phyloP scores from a whole-genome alignment of 306 rosid genomes.

The Calophaca sinica region DNA sequence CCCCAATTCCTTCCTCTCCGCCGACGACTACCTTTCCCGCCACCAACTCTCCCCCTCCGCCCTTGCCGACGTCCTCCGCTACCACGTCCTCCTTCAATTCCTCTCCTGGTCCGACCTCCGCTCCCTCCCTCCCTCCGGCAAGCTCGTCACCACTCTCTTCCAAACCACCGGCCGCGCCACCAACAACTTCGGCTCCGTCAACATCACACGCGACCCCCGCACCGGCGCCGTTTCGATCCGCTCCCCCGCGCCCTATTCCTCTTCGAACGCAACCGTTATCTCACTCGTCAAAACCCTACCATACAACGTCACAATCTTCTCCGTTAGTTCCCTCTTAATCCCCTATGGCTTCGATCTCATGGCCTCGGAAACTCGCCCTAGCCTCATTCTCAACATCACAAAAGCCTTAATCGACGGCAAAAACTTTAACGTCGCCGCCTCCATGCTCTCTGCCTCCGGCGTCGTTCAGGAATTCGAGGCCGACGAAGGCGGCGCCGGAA shows the following conservation, averaged over 20 bases:
- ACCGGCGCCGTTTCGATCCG: conserved; percentile 60
- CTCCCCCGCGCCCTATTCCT: conserved; percentile 68
- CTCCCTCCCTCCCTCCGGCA: conserved; percentile 73
- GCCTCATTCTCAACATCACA: conserved; percentile 78
- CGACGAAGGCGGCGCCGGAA: conserved; percentile 96
- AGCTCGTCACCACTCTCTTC: conserved; percentile 84
- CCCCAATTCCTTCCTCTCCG: conserved; percentile 69
- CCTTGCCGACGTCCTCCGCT: conserved; percentile 87
- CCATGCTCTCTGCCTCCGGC: conserved; percentile 88
- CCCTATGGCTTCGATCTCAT: conserved; percentile 85
- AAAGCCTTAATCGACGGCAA: conserved; percentile 77
- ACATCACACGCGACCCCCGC: conserved; percentile 70
- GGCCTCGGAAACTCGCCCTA: conserved; percentile 91
- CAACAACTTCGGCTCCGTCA: conserved; percentile 77
- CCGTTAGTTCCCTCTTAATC: conserved; percentile 74
- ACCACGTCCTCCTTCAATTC: conserved; percentile 90
- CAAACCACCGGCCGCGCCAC: conserved; percentile 98
- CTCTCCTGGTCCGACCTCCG: conserved; percentile 76
- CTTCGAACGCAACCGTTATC: conserved; percentile 78
- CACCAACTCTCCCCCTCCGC: conserved; percentile 65
- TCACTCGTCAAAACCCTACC: conserved; percentile 73
- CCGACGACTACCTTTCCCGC: conserved; percentile 50
- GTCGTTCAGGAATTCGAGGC: conserved; percentile 88
- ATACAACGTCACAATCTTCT: conserved; percentile 79
- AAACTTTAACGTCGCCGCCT: conserved; percentile 90